These are phyloP conservation scores for Acanthamoeba lenticulata DNA, from an alignment of 208 protist species.

Conservation along the genomic window DNA sequence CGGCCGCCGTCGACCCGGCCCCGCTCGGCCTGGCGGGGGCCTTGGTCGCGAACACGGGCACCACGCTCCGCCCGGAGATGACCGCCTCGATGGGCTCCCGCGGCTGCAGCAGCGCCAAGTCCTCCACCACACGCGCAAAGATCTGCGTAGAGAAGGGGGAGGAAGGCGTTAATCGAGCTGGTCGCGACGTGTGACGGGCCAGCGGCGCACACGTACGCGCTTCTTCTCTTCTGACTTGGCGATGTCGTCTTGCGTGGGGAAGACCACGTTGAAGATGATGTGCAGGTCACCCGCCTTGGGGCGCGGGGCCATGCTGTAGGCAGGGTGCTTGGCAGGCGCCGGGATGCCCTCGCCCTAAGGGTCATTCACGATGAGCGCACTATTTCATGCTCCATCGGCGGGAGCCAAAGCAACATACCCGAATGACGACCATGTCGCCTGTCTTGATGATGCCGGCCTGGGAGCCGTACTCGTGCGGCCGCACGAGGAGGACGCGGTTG, in stretches of 20 bases:
- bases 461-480: constrained; percentile 3
- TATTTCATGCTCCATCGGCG: not conserved
- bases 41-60: not conserved
- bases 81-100: not conserved
- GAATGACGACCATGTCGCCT: constrained; percentile 19
- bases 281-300: not conserved
- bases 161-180: not conserved
- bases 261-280: constrained; percentile 43
- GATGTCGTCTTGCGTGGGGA: not conserved
- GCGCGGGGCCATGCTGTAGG: not conserved
- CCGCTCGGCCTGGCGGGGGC: not conserved
- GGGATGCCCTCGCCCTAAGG: constrained; percentile 17
- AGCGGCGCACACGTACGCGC: not conserved
- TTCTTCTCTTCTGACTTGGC: constrained; percentile 23
- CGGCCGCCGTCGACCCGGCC: too few relatives aligned
- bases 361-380: too few relatives aligned
- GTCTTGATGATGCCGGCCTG: constrained; percentile 13
- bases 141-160: not conserved
- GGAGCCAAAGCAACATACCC: not conserved
- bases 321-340: not conserved
- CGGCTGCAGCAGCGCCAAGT: not conserved
- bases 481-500: constrained; percentile 33
- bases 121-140: constrained; percentile 21
- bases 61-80: not conserved
- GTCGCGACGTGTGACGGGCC: too few relatives aligned